Base-by-base conservation (phyloP, 345 rosid genomes). In the Eucalyptus lansdowneana region DNA sequence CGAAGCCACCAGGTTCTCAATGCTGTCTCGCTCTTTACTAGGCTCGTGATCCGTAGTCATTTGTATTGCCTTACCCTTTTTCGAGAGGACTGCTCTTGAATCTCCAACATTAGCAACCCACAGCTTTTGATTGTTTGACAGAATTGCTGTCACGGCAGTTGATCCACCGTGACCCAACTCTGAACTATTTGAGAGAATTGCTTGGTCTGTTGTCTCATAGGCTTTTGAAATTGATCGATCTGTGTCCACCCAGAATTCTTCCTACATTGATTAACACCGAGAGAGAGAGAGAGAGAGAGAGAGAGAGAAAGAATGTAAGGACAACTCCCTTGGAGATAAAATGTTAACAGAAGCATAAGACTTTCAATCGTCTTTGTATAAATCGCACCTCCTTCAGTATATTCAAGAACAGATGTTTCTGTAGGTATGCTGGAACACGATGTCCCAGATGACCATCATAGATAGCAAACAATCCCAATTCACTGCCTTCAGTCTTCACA, bases 401-500 rank as follows among this genome's bases (percentile, higher is more conserved):
- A 90, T 96, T 96, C 87, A 91, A 45, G 91, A 96, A 94, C 81
- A 95, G 65, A 91, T 95, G 92, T 93, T 94, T 95, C 72, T 95
- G 97, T 50, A 95, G 92, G 92, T 95, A 95, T 53, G 96, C 96
- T 31, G 97, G 97, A 44, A 95, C 97, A 24, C 90, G 93, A 88
- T 95, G 95, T 87, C 97, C 97, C 90, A 94, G 91, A 93, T 95
- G 97, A 45, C 97, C 97, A 87, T 95, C 96, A 80, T 92, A 95
- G 87, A 95, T 93, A 11, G 97, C 97, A 91, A 96, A 96, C 60
- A 96, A 92, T 62, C 97, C 97, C 9, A 96, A 89, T 87, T 96
- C 97, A 8, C 89, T 93, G 69, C 94, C 95, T 3, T 89, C 89
- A 6, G 80, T 8, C 49, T 91, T 93, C 24, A 90, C 89, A 86